Conservation (phyloP, 352 stramenopile genomes). For the Phytopythium delawarense region DNA sequence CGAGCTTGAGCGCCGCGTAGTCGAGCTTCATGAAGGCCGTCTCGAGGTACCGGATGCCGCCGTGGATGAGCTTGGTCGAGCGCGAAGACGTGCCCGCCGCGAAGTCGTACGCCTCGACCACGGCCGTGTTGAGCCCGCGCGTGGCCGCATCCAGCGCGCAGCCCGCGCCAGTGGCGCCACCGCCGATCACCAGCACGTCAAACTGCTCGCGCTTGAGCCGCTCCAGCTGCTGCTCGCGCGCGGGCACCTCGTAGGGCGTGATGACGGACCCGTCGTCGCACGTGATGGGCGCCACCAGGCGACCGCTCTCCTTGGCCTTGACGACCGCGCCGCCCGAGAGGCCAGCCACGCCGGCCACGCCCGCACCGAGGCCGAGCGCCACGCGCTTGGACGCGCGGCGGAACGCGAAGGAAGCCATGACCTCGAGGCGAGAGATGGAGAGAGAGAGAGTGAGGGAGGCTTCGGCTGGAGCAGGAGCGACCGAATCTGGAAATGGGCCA, state of each 20-base stretch:
- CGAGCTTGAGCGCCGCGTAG: slow-evolving; percentile 86
- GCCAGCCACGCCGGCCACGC: slow-evolving; percentile 37
- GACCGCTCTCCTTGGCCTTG: slow-evolving; percentile 61
- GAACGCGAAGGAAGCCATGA: slow-evolving; percentile 65
- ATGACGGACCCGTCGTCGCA: slow-evolving; percentile 85
- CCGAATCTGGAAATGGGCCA: slow-evolving; percentile 37
- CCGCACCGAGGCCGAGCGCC: slow-evolving; percentile 44
- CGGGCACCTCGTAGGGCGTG: slow-evolving; percentile 78
- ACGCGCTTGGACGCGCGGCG: slow-evolving; percentile 48
- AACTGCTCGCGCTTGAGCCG: slow-evolving; percentile 89
- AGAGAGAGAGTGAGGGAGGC: slow-evolving; percentile 1
- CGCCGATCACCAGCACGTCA: slow-evolving; percentile 93
- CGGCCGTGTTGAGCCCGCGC: slow-evolving; percentile 89
- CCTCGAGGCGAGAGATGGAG: not conserved
- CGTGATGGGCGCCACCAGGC: slow-evolving; percentile 67
- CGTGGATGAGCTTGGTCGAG: slow-evolving; percentile 96
- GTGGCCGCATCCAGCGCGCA: slow-evolving; percentile 89
- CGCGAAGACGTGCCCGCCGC: slow-evolving; percentile 89
- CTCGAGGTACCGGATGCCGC: slow-evolving; percentile 94
- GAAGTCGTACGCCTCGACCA: slow-evolving; percentile 93
- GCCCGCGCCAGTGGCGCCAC: slow-evolving; percentile 90
- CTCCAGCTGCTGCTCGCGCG: slow-evolving; percentile 60
- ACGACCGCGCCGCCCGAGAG: slow-evolving; percentile 62
- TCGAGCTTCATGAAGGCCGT: slow-evolving; percentile 93
- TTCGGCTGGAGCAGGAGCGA: slow-evolving; percentile 3